These are phyloP conservation scores for Nephromyces sp. DNA, from an alignment of 169 alveolate genomes.

Conservation along the genomic window DNA sequence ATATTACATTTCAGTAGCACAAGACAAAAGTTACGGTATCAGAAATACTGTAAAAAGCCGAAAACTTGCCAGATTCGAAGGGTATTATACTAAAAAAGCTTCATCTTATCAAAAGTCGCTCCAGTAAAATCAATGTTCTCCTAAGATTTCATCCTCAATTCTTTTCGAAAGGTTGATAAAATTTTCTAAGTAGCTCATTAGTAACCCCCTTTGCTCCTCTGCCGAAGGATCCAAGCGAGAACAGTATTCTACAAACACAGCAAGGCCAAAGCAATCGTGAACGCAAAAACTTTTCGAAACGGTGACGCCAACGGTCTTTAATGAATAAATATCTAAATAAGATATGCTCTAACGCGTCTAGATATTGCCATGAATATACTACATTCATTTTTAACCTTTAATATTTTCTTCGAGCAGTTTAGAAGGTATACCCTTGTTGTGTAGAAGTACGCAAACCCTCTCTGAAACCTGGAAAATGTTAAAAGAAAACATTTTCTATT, in stretches of 20 bases:
- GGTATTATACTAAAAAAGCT: too few relatives aligned
- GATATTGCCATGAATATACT: neutral
- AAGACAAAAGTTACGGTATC: too few relatives aligned
- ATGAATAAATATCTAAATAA: neutral
- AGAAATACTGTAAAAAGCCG: too few relatives aligned
- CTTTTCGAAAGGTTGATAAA: too few relatives aligned
- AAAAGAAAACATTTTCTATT: neutral
- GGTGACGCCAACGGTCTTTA: conserved; percentile 15
- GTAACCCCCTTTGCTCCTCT: neutral
- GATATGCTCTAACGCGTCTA: neutral
- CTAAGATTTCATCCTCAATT: too few relatives aligned
- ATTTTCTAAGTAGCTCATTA: neutral
- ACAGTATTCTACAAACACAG: conserved; percentile 6
- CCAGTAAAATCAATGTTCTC: too few relatives aligned
- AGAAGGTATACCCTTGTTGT: neutral
- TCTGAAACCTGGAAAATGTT: neutral
- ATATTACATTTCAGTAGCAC: too few relatives aligned
- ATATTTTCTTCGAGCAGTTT: neutral
- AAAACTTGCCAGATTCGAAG: too few relatives aligned
- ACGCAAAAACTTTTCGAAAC: neutral
- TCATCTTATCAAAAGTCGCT: too few relatives aligned
- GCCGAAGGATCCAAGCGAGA: neutral
- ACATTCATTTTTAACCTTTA: neutral
- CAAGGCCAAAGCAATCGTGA: conserved; percentile 1
- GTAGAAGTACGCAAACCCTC: neutral